These are phyloP conservation scores for Boletus vinaceobasis DNA, from an alignment of 768 basidiomycete genomes.

Conservation along the genomic window DNA sequence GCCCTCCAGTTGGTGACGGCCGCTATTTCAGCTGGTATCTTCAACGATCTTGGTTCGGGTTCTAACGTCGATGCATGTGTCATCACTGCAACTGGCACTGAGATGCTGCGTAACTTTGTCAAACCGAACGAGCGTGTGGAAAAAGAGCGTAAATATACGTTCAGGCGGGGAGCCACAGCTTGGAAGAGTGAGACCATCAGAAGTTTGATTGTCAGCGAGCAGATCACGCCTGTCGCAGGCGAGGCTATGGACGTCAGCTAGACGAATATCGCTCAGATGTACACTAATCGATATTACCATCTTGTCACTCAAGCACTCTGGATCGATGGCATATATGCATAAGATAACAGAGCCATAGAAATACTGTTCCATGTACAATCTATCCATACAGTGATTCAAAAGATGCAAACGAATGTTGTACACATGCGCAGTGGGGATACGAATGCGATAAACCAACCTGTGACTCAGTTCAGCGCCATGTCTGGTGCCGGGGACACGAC, in stretches of 20 bases:
- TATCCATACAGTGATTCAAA: constrained; percentile 24
- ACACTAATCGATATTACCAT: constrained; percentile 1
- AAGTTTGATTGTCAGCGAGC: constrained; percentile 69
- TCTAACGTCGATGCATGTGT: constrained; percentile 98
- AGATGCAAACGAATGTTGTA: constrained; percentile 23
- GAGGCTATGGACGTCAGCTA: constrained; percentile 86
- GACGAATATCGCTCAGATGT: constrained; percentile 8
- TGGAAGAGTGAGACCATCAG: constrained; percentile 81
- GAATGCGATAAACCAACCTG: constrained; percentile 8
- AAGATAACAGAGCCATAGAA: constrained; percentile 2
- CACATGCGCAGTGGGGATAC: constrained; percentile 18
- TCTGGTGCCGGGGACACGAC: constrained; percentile 51
- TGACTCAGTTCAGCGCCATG: constrained; percentile 13
- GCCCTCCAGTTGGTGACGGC: constrained; percentile 80
- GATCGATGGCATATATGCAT: constrained; percentile 7
- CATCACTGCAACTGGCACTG: constrained; percentile 81
- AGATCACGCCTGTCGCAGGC: constrained; percentile 49
- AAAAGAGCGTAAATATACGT: constrained; percentile 69
- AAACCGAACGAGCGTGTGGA: constrained; percentile 83
- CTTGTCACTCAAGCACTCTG: neutral
- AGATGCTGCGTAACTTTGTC: constrained; percentile 92
- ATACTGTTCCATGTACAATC: constrained; percentile 18
- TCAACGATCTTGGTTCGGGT: constrained; percentile 98
- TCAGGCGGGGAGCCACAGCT: constrained; percentile 84
- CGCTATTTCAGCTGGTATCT: constrained; percentile 94